Evolutionary conservation across 2,329 filamentous ascomycete species (phyloP), one percentile per base, ranked within the genome.

Genomic region (Botrytis medusae): DNA sequence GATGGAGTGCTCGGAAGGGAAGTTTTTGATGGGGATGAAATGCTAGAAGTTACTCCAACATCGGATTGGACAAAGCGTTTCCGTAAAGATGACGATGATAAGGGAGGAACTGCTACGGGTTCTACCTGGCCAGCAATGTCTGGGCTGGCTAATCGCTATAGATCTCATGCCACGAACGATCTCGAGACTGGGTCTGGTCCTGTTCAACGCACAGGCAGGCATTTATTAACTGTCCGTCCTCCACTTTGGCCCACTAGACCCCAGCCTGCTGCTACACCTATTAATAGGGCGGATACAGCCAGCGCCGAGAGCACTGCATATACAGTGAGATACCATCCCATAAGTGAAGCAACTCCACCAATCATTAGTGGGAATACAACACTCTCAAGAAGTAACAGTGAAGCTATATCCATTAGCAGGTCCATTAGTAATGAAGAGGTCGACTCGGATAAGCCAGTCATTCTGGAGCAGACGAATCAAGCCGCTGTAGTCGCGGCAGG

Each of bases 11-110:
- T 93, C 2, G 91, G 91, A 18, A 84, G 91, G 74, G 91, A 93
- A 78, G 85, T 93, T 0, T 93, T 92, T 77, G 91, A 93, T 78
- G 91, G 90, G 3, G 91, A 93, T 78, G 91, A 93, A 78, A 92
- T 92, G 90, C 83, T 93, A 16, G 89, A 92, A 71, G 84, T 88
- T 62, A 89, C 86, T 6, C 86, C 88, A 7, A 88, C 87, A 2
- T 85, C 89, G 72, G 88, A 90, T 51, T 79, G 82, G 82, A 76
- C 79, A 80, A 75, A 79, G 51, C 77, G 79, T 59, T 78, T 80
- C 63, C 57, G 74, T 32, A 75, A 73, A 48, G 75, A 74, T 57
- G 73, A 72, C 34, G 74, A 72, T 63, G 73, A 72, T 48, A 73
- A 72, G 32, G 73, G 74, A 62, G 75, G 76, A 7, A 70, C 68